A percentile compares a stretch with the other conserved stretches of the same genome.
phyloP scores from a whole-genome alignment of 179 eudicot species.

The Camellia oleifera region DNA sequence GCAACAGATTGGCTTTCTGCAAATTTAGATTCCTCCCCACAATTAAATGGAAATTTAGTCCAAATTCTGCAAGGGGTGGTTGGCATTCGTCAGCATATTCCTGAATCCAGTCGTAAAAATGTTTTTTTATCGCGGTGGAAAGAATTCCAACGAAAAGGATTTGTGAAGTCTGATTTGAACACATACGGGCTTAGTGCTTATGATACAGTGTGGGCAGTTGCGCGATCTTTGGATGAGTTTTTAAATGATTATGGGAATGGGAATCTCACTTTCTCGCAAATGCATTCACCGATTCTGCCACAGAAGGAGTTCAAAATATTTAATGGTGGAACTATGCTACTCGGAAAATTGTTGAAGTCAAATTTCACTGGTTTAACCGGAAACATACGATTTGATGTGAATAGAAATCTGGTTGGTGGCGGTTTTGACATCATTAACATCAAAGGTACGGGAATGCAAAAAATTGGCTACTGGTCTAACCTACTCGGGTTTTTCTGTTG shows the following conservation, averaged over 20 bases:
- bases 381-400: conserved; percentile 15
- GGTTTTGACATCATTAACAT: conserved; percentile 38
- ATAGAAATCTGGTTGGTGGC: conserved; percentile 20
- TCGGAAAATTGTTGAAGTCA: conserved; percentile 18
- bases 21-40: conserved; percentile 16
- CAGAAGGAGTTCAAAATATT: conserved; percentile 9
- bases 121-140: conserved; percentile 40
- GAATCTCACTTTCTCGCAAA: conserved; percentile 18
- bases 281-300: conserved; percentile 1
- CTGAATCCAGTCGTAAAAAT: conserved; percentile 27
- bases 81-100: conserved; percentile 15
- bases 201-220: conserved; percentile 46
- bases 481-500: conserved; percentile 23
- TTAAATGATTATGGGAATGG: conserved; percentile 28
- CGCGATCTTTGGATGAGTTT: conserved; percentile 29
- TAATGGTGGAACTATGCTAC: conserved; percentile 34
- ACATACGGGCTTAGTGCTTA: conserved; percentile 35
- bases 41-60: not conserved
- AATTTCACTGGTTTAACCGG: conserved; percentile 36
- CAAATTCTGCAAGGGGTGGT: conserved; percentile 16
- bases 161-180: conserved; percentile 13
- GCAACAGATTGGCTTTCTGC: conserved; percentile 33
- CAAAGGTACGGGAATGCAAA: conserved; percentile 25
- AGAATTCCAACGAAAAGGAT: conserved; percentile 15
- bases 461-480: conserved; percentile 28